Evolutionary conservation across 208 protist genomes (phyloP), one percentile per base, ranked within the genome.

Genomic region (Polymyxa betae): DNA sequence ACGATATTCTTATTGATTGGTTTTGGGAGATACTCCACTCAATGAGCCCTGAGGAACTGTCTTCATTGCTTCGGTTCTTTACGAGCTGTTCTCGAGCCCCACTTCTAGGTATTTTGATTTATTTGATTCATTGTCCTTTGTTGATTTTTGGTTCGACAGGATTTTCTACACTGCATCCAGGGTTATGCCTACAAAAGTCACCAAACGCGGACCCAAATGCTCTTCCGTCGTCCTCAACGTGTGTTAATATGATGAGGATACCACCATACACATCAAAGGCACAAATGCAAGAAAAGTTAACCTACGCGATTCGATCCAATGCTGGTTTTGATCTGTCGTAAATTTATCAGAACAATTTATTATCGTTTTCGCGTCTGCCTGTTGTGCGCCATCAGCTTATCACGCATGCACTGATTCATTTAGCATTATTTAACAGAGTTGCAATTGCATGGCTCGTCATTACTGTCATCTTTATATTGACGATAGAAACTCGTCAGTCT

Each of bases 241-340:
- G 72, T 82, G 72, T 82, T n/a, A 82, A 82, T 43, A 82, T 82
- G 72, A 82, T 82, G 35, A 35, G 72, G 35, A 5, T 82, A 20
- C 72, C 72, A 5, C 35, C 72, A n/a, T 82, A 82, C 35, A 35
- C 72, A 5, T 45, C 72, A 5, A 40, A 40, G n/a, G 72, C 5
- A 20, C n/a, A 45, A n/a, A 5, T 82, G 12, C 5, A n/a, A 43
- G 16, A 82, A n/a, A 82, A 82, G 72, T n/a, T 82, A 5, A 82
- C 40, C 5, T 82, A 82, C n/a, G 72, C 72, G 5, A 43, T 82
- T 82, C n/a, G 40, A 82, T 82, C 72, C 5, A 82, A 82, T 82
- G 40, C 72, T 45, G 72, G 72, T 35, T 82, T 82, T 43, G 35
- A 82, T 43, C n/a, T 82, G 12, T 45, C 72, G 5, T 82, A 82